Evolutionary conservation across 768 basidiomycete genomes (phyloP).

Genomic region (Boletellus ananas): DNA sequence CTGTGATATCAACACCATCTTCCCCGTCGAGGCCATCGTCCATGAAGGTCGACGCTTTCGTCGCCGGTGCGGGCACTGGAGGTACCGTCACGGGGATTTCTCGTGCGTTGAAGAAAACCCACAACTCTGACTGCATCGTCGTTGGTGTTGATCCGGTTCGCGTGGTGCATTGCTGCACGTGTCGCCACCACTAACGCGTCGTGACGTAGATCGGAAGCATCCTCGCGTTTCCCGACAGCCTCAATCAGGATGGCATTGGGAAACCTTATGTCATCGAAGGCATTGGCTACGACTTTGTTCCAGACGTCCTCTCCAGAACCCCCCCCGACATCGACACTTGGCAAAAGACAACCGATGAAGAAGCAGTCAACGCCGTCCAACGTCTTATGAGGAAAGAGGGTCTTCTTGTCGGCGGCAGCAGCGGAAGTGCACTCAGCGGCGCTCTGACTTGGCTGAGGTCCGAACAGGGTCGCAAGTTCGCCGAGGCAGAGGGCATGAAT

Average conservation of each 20-base stretch:
- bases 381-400: slow-evolving; percentile 81
- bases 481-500: slow-evolving; percentile 69
- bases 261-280: slow-evolving; percentile 80
- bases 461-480: slow-evolving; percentile 59
- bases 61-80: slow-evolving; percentile 91
- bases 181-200: slow-evolving; percentile 6
- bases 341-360: slow-evolving; percentile 83
- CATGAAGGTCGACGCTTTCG: slow-evolving; percentile 72
- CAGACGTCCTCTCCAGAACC: slow-evolving; percentile 75
- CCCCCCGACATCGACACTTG: slow-evolving; percentile 61
- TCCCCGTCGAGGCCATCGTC: slow-evolving; percentile 57
- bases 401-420: slow-evolving; percentile 89
- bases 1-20: slow-evolving; percentile 63
- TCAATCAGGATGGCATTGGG: slow-evolving; percentile 52
- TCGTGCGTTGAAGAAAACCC: slow-evolving; percentile 70
- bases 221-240: slow-evolving; percentile 64
- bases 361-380: slow-evolving; percentile 73
- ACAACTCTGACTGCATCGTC: slow-evolving; percentile 69
- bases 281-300: slow-evolving; percentile 95
- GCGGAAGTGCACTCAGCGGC: slow-evolving; percentile 80
- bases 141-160: slow-evolving; percentile 91
- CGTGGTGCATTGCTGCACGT: background rate
- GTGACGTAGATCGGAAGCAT: slow-evolving; percentile 75
- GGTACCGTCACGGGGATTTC: slow-evolving; percentile 91
- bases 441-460: slow-evolving; percentile 74